A percentile compares a stretch with the other conserved stretches of the same genome.
Evolutionary conservation across 768 basidiomycete species (phyloP).

Genomic region (Termitomyces sp.): DNA sequence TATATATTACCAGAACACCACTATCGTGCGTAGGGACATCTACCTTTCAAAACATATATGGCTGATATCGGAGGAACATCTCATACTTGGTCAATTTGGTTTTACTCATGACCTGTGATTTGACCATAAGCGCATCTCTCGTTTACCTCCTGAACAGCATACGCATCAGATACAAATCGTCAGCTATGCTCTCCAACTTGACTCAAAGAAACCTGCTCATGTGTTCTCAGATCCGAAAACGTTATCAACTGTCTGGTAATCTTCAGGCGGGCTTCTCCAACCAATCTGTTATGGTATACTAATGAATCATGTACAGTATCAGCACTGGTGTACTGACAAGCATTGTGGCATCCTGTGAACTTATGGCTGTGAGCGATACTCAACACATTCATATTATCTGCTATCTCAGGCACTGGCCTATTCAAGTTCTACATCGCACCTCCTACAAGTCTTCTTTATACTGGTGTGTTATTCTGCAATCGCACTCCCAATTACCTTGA

Average conservation of each 20-base stretch:
- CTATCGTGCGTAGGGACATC: background rate
- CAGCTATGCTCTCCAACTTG: too few relatives aligned
- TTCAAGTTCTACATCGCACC: background rate
- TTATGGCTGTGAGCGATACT: background rate
- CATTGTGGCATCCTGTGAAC: background rate
- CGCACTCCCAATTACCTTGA: background rate
- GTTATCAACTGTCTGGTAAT: background rate
- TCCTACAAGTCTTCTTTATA: background rate
- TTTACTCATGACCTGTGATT: background rate
- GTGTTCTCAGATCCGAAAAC: background rate
- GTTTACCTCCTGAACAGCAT: background rate
- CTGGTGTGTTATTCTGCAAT: background rate
- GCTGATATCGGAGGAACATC: background rate
- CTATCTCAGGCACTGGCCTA: background rate
- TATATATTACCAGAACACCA: background rate
- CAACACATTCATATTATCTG: too few relatives aligned
- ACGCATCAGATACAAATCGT: background rate
- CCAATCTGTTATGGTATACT: too few relatives aligned
- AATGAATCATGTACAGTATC: background rate
- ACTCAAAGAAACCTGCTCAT: too few relatives aligned
- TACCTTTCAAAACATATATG: background rate
- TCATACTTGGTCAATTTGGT: background rate
- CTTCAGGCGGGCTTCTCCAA: background rate
- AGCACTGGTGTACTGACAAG: background rate
- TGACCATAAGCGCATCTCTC: background rate